Evolutionary conservation across 1,284 basidiomycete species (phyloP).

Genomic region (Ceratobasidium theobromae): DNA sequence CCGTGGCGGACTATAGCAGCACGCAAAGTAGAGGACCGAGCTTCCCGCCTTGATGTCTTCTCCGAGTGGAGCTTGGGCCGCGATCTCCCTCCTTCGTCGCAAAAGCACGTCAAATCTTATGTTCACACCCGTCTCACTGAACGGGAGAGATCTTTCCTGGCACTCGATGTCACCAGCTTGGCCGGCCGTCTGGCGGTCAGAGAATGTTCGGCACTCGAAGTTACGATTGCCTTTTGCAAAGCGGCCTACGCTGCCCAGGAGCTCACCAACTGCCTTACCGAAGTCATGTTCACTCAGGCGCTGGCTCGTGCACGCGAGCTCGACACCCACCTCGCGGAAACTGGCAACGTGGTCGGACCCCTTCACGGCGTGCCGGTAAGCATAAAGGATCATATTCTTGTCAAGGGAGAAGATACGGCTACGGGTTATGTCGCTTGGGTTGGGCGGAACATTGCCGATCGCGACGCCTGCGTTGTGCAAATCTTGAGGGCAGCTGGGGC

Average conservation of each 20-base stretch:
- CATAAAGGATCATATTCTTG: conserved; percentile 57
- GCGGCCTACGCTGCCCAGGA: conserved; percentile 43
- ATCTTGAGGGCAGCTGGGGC: conserved; percentile 56
- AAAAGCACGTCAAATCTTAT: conserved; percentile 15
- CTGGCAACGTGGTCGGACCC: conserved; percentile 46
- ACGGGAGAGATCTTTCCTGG: conserved; percentile 35
- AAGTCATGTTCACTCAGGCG: conserved; percentile 48
- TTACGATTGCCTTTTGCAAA: conserved; percentile 42
- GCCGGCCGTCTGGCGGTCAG: conserved; percentile 38
- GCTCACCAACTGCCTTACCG: conserved; percentile 48
- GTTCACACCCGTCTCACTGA: conserved; percentile 28
- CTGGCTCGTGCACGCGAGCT: conserved; percentile 45
- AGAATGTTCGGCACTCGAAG: conserved; percentile 39
- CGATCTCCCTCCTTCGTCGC: conserved; percentile 1
- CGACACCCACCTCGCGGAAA: conserved; percentile 44
- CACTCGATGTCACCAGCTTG: conserved; percentile 39
- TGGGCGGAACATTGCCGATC: conserved; percentile 47
- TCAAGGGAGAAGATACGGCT: conserved; percentile 53
- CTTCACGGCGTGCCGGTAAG: conserved; percentile 55
- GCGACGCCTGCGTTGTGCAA: conserved; percentile 41
- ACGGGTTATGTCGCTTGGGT: conserved; percentile 58
- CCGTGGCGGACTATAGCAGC: conserved; percentile 16
- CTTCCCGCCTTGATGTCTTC: conserved; percentile 1
- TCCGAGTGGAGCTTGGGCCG: conserved; percentile 10
- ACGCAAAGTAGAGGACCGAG: conserved; percentile 23